Evolutionary conservation across 257 asterid species (phyloP).

Genomic region (Gentiana macrophylla): DNA sequence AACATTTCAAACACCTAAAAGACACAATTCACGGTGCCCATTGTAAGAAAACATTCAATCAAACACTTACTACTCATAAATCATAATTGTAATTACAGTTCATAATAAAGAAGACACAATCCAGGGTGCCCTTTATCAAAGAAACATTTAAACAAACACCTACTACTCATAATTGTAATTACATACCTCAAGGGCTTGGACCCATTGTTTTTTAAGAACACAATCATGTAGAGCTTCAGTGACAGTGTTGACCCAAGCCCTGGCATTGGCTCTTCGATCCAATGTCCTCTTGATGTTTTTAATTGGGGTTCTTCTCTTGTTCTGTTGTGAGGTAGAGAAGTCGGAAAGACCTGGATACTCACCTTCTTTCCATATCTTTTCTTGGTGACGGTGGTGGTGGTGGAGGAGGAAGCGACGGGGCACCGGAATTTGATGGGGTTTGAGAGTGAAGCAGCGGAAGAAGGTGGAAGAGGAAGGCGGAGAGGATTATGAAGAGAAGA

Average conservation of each 20-base stretch:
- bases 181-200: slow-evolving; percentile 57
- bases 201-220: slow-evolving; percentile 62
- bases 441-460: slow-evolving; percentile 1
- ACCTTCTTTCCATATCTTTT: slow-evolving; percentile 67
- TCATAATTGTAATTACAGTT: neutral
- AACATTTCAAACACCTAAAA: slow-evolving; percentile 80
- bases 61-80: neutral
- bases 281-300: slow-evolving; percentile 66
- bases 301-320: slow-evolving; percentile 33
- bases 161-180: neutral
- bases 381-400: slow-evolving; percentile 17
- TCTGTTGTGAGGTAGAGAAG: slow-evolving; percentile 23
- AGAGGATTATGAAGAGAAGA: slow-evolving; percentile 38
- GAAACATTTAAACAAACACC: neutral
- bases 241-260: slow-evolving; percentile 68
- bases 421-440: slow-evolving; percentile 4
- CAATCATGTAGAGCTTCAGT: slow-evolving; percentile 68
- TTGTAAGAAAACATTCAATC: neutral
- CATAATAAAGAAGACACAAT: neutral
- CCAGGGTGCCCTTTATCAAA: neutral
- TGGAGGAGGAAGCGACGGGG: slow-evolving; percentile 10
- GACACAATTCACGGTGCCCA: neutral
- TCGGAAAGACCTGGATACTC: slow-evolving; percentile 50
- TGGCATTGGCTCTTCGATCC: slow-evolving; percentile 42
- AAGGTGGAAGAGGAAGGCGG: slow-evolving; percentile 12